Base-by-base conservation (phyloP, 2,329 filamentous ascomycete species). In the Fusarium scirpi region DNA sequence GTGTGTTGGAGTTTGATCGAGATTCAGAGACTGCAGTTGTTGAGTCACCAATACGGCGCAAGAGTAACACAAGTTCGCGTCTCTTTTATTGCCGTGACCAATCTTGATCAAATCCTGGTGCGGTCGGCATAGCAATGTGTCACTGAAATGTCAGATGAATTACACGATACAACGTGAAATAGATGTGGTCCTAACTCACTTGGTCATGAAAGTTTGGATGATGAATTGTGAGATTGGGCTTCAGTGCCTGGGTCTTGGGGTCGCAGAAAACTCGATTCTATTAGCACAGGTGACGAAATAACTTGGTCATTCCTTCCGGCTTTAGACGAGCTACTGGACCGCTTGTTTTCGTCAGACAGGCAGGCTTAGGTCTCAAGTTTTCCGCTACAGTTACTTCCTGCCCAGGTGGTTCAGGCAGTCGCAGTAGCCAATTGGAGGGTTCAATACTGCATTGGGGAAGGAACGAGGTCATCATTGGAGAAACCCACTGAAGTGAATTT, bases 391-490 rank as follows among this genome's bases (percentile, higher is more conserved):
- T 38, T 38, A 38, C 34, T 18, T 38, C 9, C 34, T 38, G 18
- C 34, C 34, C 34, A 38, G 34, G 34, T 38, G 40, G 56, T 66
- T 65, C 8, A 48, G 49, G 34, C 34, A 45, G 27, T 46, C 22
- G 32, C 27, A 58, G 38, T 60, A 66, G 64, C 74, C 74, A 76
- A 76, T 76, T 69, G 70, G 61, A 67, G 58, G 60, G 71, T 71
- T 71, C 60, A 58, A 60, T 60, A 70, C 71, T 72, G 62, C 72
- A 67, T 52, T 51, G 54, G 54, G 49, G 34, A 53, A 27, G 49
- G 24, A 62, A 58, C 57, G 47, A 67, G 65, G 62, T 74, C 69
- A 56, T 58, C 52, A 75, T 76, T 76, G 74, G 74, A 67, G 45
- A 57, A 49, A 5, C 29, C 46, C 44, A 20, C 41, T 48, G 30